Conservation (phyloP, 2,329 filamentous ascomycete genomes). For the Hypoxylon sp. region DNA sequence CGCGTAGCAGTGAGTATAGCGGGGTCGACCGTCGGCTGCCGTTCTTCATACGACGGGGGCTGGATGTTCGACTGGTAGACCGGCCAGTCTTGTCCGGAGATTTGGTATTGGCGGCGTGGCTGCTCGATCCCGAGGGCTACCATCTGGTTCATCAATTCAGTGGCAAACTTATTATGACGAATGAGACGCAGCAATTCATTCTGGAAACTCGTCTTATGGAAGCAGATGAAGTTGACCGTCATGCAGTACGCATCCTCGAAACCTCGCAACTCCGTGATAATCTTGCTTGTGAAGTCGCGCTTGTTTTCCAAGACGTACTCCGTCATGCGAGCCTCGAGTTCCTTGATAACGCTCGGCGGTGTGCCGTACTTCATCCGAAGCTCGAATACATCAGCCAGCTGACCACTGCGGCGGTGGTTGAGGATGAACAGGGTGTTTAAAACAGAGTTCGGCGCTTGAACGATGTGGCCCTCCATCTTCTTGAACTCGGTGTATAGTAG, state of each 20-base stretch:
- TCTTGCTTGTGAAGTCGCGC: constrained; percentile 87
- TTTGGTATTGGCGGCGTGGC: constrained; percentile 78
- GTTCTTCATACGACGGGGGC: constrained; percentile 50
- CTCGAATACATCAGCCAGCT: constrained; percentile 85
- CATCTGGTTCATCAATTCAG: constrained; percentile 89
- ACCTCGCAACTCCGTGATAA: constrained; percentile 84
- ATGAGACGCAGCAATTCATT: constrained; percentile 92
- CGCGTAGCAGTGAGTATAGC: constrained; percentile 46
- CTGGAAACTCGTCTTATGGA: constrained; percentile 97
- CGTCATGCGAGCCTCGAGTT: constrained; percentile 81
- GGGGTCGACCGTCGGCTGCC: constrained; percentile 42
- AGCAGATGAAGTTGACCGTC: constrained; percentile 92
- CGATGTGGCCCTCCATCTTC: constrained; percentile 97
- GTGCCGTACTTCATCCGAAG: constrained; percentile 92
- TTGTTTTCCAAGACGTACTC: constrained; percentile 88
- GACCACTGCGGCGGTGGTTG: constrained; percentile 91
- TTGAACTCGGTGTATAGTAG: constrained; percentile 97
- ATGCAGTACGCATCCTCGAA: constrained; percentile 87
- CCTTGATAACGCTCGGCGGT: constrained; percentile 81
- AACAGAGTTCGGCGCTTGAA: constrained; percentile 94
- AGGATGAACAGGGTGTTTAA: constrained; percentile 94
- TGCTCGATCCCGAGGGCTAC: constrained; percentile 87
- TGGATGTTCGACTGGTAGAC: constrained; percentile 64
- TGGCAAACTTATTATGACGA: constrained; percentile 93
- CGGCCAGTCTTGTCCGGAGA: constrained; percentile 74